Conservation (phyloP, 2,329 filamentous ascomycete species). For the Colletotrichum sp. region DNA sequence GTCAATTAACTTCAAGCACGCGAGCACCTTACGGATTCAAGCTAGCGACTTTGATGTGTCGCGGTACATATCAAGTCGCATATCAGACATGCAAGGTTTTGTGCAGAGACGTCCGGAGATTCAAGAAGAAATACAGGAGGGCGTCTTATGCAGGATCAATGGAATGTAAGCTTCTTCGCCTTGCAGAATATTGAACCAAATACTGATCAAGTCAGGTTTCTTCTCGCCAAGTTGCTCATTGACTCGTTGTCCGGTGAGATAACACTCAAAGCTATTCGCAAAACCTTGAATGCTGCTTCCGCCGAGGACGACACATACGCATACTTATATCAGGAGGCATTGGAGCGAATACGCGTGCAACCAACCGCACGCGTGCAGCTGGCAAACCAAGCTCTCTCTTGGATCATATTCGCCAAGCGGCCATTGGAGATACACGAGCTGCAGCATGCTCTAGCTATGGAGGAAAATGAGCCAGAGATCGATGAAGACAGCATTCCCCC, state of each 20-base stretch:
- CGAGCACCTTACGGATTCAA: neutral
- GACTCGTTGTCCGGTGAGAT: neutral
- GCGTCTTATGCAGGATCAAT: neutral
- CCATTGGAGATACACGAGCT: slow-evolving; percentile 35
- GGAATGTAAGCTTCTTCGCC: slow-evolving; percentile 28
- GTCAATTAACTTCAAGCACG: neutral
- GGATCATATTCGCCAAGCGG: slow-evolving; percentile 37
- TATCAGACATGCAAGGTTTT: neutral
- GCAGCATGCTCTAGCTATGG: slow-evolving; percentile 40
- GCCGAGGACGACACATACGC: neutral
- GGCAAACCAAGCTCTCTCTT: slow-evolving; percentile 33
- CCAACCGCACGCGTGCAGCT: slow-evolving; percentile 27
- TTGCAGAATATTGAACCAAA: too few relatives aligned
- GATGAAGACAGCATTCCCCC: slow-evolving; percentile 32
- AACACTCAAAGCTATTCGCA: neutral
- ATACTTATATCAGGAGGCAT: slow-evolving; percentile 35
- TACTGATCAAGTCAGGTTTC: neutral
- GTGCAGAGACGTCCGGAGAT: neutral
- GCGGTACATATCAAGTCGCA: neutral
- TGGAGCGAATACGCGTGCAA: slow-evolving; percentile 35
- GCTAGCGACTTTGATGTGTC: slow-evolving; percentile 17
- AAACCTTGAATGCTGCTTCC: neutral
- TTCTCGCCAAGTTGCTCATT: slow-evolving; percentile 7
- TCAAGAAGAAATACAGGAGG: neutral
- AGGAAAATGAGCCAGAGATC: slow-evolving; percentile 27